Conservation (phyloP, 139 green algal species). For the Bryopsis sp. region DNA sequence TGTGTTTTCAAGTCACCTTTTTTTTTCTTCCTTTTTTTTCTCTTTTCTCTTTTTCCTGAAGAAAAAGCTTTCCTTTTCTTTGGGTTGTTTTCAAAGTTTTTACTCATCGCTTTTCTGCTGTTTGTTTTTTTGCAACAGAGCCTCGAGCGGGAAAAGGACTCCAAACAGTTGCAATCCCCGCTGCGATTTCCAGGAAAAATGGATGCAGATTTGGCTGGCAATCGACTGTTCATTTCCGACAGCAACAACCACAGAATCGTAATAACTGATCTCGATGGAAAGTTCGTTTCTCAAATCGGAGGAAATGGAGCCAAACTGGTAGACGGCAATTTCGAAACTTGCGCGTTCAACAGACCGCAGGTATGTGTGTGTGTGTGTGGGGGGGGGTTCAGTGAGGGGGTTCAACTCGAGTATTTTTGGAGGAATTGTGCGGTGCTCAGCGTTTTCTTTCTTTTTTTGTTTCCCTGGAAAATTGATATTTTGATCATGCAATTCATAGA, state of each 20-base stretch:
- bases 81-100: neutral
- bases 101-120: neutral
- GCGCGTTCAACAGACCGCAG: conserved; percentile 56
- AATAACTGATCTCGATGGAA: conserved; percentile 45
- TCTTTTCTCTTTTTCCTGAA: too few species aligned
- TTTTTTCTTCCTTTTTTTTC: neutral
- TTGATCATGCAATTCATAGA: too few species aligned
- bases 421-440: too few species aligned
- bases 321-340: conserved; percentile 42
- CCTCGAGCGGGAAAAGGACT: conserved; percentile 54
- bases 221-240: conserved; percentile 66
- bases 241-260: conserved; percentile 70
- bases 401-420: too few species aligned
- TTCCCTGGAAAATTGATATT: too few species aligned
- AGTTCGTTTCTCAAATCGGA: conserved; percentile 50
- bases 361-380: too few species aligned
- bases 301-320: conserved; percentile 49
- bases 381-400: too few species aligned
- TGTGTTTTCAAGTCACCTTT: too few species aligned
- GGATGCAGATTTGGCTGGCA: conserved; percentile 36
- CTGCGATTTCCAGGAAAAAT: conserved; percentile 69
- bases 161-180: neutral
- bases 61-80: too few species aligned
- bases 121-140: neutral
- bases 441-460: too few species aligned